Evolutionary conservation across 805 yeast species (phyloP), one percentile per base, ranked within the genome.

Genomic region (Wickerhamiella bombiphila): DNA sequence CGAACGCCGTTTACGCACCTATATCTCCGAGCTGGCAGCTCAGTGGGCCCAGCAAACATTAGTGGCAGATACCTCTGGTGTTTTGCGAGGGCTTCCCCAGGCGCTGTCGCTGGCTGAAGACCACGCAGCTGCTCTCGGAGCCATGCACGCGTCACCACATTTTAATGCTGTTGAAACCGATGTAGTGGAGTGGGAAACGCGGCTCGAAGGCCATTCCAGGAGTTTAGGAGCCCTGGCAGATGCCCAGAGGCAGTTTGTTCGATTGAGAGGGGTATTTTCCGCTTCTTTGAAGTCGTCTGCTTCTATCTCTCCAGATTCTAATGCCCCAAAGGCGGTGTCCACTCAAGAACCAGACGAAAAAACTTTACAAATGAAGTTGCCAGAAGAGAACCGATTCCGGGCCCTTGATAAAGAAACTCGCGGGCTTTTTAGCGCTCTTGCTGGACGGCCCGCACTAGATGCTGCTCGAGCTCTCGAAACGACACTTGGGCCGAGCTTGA

Each of bases 241-340:
- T 24, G 80, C 75, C 1, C 97, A 88, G 55, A 62, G 77, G n/a
- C 81, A 77, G 49, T 86, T 94, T 93, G 70, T 81, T 1, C 83
- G 88, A 52, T 61, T 86, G 17, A 76, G 73, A 44, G 94, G 94
- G 2, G 72, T 83, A 0, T 78, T 88, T 50, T n/a, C n/a, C n/a
- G n/a, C n/a, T n/a, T n/a, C n/a, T n/a, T n/a, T n/a, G n/a, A n/a
- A n/a, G n/a, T n/a, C n/a, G n/a, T n/a, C 59, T 65, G 1, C 70
- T 68, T 31, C 62, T 63, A 2, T 7, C 40, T 6, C 42, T 44
- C n/a, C n/a, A n/a, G n/a, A n/a, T n/a, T n/a, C n/a, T 5, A 11
- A 17, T 63, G 65, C 40, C 13, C 26, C 26, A 9, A 9, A 13
- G 9, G 26, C 11, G 26, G 11, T 24, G 26, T 24, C 26, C 11